Percentiles rank a stretch among this genome's conserved stretches.
phyloP scores from a whole-genome alignment of 2,329 filamentous ascomycete genomes.

The Nakataea oryzae region DNA sequence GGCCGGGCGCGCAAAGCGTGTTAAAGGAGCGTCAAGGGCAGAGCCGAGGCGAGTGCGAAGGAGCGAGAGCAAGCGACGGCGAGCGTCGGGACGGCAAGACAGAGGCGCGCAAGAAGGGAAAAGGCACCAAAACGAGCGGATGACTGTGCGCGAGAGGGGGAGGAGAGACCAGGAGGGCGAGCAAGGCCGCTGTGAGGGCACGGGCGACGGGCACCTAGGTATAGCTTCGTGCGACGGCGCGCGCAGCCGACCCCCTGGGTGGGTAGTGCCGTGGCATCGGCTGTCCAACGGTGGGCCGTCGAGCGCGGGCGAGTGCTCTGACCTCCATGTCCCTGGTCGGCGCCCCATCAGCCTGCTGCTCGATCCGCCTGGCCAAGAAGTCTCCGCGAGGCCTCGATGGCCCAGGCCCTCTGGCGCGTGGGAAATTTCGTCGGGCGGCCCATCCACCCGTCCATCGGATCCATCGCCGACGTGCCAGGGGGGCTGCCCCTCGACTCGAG shows the following conservation, averaged over 20 bases:
- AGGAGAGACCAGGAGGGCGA: background rate
- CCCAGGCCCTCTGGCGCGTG: background rate
- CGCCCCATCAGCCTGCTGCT: background rate
- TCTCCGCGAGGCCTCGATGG: background rate
- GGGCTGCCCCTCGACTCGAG: background rate
- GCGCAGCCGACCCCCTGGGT: background rate
- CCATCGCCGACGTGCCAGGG: background rate
- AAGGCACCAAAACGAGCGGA: background rate
- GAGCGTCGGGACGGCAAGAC: conserved; percentile 2
- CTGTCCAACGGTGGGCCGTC: background rate
- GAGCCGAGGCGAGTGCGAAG: background rate
- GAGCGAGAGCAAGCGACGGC: conserved; percentile 4
- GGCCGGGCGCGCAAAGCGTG: background rate
- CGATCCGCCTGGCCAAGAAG: background rate
- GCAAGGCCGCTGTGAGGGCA: background rate
- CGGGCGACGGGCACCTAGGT: background rate
- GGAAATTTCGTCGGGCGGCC: background rate
- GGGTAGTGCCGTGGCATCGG: background rate
- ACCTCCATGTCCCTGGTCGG: background rate
- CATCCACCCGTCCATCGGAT: background rate
- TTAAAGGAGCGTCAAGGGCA: conserved; percentile 3
- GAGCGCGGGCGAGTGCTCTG: background rate
- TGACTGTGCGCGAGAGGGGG: background rate
- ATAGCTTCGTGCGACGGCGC: background rate
- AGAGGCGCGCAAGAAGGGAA: background rate